A percentile compares a stretch with the other conserved stretches of the same genome.
Evolutionary conservation across 164 flowering plant genomes (phyloP).

Genomic region (Vitis cinerea): DNA sequence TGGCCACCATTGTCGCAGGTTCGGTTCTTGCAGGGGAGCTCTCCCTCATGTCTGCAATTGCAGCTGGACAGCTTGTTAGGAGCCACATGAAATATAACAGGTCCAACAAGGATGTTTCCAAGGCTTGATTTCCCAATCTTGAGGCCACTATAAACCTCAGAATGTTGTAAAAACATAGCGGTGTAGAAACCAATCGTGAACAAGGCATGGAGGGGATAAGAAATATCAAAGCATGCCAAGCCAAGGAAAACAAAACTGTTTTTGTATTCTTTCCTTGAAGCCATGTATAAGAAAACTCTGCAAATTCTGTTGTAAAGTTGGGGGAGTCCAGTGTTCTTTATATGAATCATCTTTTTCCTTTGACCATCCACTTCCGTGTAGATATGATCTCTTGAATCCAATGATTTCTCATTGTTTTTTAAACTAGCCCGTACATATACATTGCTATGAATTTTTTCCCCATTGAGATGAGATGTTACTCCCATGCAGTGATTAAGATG

Average conservation of each 20-base stretch:
- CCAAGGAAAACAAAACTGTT: neutral
- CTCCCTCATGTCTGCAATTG: slow-evolving; percentile 80
- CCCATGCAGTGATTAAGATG: too few relatives aligned
- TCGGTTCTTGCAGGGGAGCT: slow-evolving; percentile 74
- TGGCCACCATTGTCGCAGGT: slow-evolving; percentile 70
- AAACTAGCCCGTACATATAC: too few relatives aligned
- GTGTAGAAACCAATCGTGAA: neutral
- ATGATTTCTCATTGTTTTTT: too few relatives aligned
- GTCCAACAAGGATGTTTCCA: slow-evolving; percentile 46
- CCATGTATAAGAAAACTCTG: neutral
- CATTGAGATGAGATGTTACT: too few relatives aligned
- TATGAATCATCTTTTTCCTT: too few relatives aligned
- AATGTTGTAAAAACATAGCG: neutral
- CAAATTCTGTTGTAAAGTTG: slow-evolving; percentile 2
- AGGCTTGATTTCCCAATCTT: slow-evolving; percentile 6
- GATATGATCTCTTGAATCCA: too few relatives aligned
- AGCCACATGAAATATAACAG: slow-evolving; percentile 84
- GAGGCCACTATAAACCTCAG: neutral
- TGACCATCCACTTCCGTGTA: too few relatives aligned
- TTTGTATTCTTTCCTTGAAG: neutral
- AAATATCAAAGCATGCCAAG: neutral
- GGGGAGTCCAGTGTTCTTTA: neutral
- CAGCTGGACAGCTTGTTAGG: slow-evolving; percentile 68
- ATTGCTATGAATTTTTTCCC: too few relatives aligned
- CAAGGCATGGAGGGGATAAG: neutral